phyloP scores from a whole-genome alignment of 768 basidiomycete species.

The Rhodotorula paludigena region DNA sequence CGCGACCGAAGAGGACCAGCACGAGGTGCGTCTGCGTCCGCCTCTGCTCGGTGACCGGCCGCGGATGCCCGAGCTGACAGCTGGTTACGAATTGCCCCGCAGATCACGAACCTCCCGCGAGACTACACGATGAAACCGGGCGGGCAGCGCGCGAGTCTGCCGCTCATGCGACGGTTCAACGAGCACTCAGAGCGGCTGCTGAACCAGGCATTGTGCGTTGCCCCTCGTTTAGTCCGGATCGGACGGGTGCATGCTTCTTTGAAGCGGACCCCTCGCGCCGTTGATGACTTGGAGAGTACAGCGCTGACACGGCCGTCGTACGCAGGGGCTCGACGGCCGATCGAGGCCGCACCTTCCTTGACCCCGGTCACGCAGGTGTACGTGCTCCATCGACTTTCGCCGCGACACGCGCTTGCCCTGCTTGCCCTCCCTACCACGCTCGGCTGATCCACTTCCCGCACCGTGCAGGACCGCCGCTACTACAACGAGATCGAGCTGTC shows the following conservation, averaged over 20 bases:
- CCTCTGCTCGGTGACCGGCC: constrained; percentile 1
- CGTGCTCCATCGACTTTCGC: constrained; percentile 5
- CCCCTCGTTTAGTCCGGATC: neutral
- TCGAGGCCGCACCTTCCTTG: constrained; percentile 55
- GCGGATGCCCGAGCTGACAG: neutral
- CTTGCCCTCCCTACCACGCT: constrained; percentile 39
- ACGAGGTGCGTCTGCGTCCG: constrained; percentile 56
- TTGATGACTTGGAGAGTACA: no score
- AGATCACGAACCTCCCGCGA: constrained; percentile 76
- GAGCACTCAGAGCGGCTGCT: constrained; percentile 89
- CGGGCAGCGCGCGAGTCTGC: constrained; percentile 75
- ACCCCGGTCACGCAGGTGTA: constrained; percentile 42
- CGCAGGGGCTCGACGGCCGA: constrained; percentile 1
- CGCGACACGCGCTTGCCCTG: neutral
- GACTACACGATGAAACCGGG: constrained; percentile 97
- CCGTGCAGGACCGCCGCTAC: constrained; percentile 28
- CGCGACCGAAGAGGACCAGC: constrained; percentile 86
- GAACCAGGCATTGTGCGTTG: constrained; percentile 53
- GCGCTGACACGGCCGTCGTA: no score
- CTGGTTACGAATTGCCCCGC: constrained; percentile 10
- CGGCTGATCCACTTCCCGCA: no score
- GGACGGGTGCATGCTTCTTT: no score
- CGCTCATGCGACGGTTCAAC: constrained; percentile 93
- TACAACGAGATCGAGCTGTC: constrained; percentile 31
- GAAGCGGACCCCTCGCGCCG: no score